phyloP scores from a whole-genome alignment of 768 basidiomycete genomes.

The Termitomyces sp. region DNA sequence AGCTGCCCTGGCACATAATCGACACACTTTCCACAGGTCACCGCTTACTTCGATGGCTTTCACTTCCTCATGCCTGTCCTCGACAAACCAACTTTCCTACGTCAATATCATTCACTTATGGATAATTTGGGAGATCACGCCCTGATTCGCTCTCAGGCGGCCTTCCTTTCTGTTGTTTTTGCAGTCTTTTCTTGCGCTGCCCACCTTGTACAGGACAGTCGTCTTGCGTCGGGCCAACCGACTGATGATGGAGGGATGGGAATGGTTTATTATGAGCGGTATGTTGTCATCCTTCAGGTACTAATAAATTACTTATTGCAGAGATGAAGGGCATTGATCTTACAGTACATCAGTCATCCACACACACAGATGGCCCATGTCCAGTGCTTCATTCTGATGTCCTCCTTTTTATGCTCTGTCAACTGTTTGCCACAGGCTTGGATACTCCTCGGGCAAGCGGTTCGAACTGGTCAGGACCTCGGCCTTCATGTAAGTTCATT shows the following conservation, averaged over 20 bases:
- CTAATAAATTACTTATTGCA: slow-evolving; percentile 13
- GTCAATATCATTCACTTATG: slow-evolving; percentile 70
- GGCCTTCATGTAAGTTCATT: slow-evolving; percentile 74
- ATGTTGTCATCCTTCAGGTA: slow-evolving; percentile 24
- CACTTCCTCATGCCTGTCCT: slow-evolving; percentile 87
- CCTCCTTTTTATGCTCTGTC: slow-evolving; percentile 86
- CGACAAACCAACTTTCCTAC: slow-evolving; percentile 79
- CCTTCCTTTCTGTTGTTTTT: slow-evolving; percentile 79
- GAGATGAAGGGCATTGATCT: slow-evolving; percentile 64
- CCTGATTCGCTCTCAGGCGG: slow-evolving; percentile 54
- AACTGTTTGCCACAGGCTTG: slow-evolving; percentile 94
- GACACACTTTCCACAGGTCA: slow-evolving; percentile 46
- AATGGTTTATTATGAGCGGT: slow-evolving; percentile 89
- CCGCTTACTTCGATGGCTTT: slow-evolving; percentile 81
- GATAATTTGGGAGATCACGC: slow-evolving; percentile 49
- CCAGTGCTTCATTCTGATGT: slow-evolving; percentile 84
- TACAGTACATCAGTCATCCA: slow-evolving; percentile 89
- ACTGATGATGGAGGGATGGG: slow-evolving; percentile 80
- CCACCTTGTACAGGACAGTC: slow-evolving; percentile 68
- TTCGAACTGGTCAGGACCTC: slow-evolving; percentile 85
- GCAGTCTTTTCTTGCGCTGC: slow-evolving; percentile 90
- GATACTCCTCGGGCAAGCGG: slow-evolving; percentile 87
- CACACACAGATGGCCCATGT: slow-evolving; percentile 83
- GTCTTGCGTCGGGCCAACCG: slow-evolving; percentile 49
- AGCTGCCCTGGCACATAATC: slow-evolving; percentile 13